Evolutionary conservation across 2,329 filamentous ascomycete species (phyloP).

Genomic region (Stemphylium lycopersici): DNA sequence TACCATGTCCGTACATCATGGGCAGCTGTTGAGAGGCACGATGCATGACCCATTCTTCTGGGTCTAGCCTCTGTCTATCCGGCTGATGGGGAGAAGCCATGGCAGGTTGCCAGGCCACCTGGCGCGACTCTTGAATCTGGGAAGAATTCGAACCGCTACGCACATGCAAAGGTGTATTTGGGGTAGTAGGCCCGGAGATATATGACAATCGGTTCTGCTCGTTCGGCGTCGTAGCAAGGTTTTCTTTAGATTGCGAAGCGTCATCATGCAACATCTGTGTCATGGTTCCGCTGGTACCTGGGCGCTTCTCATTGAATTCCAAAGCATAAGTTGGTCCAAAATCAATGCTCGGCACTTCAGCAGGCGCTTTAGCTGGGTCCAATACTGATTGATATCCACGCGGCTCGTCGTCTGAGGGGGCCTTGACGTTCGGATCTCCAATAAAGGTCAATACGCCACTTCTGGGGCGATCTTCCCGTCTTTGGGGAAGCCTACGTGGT

Average conservation of each 20-base stretch:
- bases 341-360: conserved; percentile 75
- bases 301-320: conserved; percentile 59
- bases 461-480: conserved; percentile 72
- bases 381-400: conserved; percentile 52
- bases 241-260: conserved; percentile 42
- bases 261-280: conserved; percentile 46
- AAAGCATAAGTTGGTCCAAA: conserved; percentile 86
- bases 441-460: conserved; percentile 82
- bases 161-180: conserved; percentile 52
- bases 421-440: conserved; percentile 59
- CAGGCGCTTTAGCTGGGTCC: conserved; percentile 28
- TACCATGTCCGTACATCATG: conserved; percentile 60
- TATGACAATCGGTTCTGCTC: conserved; percentile 41
- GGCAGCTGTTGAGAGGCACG: conserved; percentile 64
- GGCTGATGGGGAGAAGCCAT: conserved; percentile 58
- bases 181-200: conserved; percentile 42
- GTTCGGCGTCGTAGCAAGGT: conserved; percentile 33
- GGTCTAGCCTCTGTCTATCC: conserved; percentile 64
- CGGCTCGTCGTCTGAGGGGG: conserved; percentile 53
- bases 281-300: conserved; percentile 62
- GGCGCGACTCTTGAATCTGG: conserved; percentile 64
- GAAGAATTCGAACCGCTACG: conserved; percentile 42
- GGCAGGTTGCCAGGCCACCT: conserved; percentile 79
- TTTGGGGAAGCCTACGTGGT: conserved; percentile 49
- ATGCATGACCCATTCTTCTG: conserved; percentile 85